Percentiles rank a stretch among this genome's conserved stretches.
These are phyloP conservation scores for Talaromyces sp. DNA, from an alignment of 2,329 filamentous ascomycete species.

Conservation along the genomic window DNA sequence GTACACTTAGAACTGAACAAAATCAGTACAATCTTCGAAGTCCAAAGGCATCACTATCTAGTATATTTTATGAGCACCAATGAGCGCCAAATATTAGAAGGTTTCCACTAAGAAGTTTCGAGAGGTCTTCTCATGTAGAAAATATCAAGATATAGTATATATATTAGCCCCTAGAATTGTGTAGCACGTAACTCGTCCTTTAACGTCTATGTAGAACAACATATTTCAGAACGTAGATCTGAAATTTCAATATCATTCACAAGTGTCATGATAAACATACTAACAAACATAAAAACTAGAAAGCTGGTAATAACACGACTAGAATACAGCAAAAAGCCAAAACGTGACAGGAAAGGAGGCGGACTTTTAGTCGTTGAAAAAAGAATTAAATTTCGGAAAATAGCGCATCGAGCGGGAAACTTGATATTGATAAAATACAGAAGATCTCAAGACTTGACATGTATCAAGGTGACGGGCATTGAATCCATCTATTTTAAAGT, in stretches of 20 bases:
- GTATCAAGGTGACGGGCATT: neutral
- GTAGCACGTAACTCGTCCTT: no score
- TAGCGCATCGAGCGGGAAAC: neutral
- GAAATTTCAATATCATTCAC: neutral
- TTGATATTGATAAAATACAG: neutral
- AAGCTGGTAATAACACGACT: neutral
- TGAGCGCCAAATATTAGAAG: no score
- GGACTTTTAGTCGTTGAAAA: neutral
- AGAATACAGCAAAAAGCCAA: neutral
- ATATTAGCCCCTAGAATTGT: no score
- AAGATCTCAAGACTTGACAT: neutral
- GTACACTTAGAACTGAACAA: no score
- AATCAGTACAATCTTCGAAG: no score
- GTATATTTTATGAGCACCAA: no score
- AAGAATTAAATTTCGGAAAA: neutral
- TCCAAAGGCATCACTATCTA: no score
- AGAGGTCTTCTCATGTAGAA: no score
- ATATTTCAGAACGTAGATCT: no score
- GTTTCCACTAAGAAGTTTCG: no score
- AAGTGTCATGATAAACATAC: neutral
- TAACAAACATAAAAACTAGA: neutral
- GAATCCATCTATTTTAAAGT: neutral
- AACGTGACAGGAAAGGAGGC: neutral
- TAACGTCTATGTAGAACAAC: no score
- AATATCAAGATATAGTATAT: no score